Evolutionary conservation across 495 filamentous ascomycete species (phyloP).

Genomic region (Niebla homalea): DNA sequence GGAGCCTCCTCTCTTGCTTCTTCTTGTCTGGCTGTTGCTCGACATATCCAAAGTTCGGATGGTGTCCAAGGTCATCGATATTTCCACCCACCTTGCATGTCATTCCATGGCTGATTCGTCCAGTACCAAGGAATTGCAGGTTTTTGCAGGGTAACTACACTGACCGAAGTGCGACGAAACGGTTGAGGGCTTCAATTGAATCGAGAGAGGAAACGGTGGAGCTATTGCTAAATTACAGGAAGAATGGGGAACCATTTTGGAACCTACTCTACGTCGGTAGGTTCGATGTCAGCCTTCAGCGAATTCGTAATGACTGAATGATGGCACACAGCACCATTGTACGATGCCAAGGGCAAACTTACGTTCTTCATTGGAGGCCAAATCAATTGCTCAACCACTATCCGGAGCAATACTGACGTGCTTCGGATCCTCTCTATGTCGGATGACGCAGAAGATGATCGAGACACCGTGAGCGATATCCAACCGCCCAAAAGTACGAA

Average conservation of each 20-base stretch:
- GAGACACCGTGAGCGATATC: slow-evolving; percentile 5
- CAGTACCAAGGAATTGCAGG: slow-evolving; percentile 34
- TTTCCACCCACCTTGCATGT: not conserved
- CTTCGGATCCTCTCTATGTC: slow-evolving; percentile 31
- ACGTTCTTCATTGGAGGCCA: slow-evolving; percentile 41
- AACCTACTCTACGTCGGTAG: slow-evolving; percentile 36
- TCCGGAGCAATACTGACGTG: slow-evolving; percentile 35
- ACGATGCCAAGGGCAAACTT: slow-evolving; percentile 27
- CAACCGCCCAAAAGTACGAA: slow-evolving; percentile 7
- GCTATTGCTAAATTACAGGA: slow-evolving; percentile 38
- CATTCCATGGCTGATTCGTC: not conserved
- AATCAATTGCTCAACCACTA: slow-evolving; percentile 40
- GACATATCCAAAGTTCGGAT: too few species aligned
- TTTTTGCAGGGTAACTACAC: slow-evolving; percentile 38
- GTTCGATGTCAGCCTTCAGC: not conserved
- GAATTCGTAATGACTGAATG: not conserved
- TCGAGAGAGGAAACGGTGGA: slow-evolving; percentile 33
- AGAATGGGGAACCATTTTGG: slow-evolving; percentile 42
- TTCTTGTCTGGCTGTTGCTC: not conserved
- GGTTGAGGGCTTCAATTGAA: slow-evolving; percentile 30
- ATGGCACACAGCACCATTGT: slow-evolving; percentile 27
- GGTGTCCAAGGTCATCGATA: too few species aligned
- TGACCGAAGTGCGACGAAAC: slow-evolving; percentile 24
- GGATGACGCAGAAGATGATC: slow-evolving; percentile 16
- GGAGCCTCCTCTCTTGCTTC: not conserved